Base-by-base conservation (phyloP, 805 yeast species). In the Schizosaccharomyces octosporus region DNA sequence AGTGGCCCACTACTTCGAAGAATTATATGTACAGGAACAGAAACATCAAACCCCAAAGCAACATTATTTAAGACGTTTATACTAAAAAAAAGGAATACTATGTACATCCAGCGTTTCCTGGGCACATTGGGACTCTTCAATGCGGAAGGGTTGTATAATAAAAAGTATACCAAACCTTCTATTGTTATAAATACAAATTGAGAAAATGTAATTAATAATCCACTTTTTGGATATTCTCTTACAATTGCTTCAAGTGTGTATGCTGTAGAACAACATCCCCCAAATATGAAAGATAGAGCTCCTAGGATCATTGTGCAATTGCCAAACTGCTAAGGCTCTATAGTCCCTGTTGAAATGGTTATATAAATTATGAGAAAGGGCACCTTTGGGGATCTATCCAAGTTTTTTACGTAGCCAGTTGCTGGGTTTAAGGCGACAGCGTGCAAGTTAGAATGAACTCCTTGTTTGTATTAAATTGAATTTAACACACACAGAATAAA, bases 231-330 rank as follows among this genome's bases (percentile, higher is more conserved):
- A 29, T 63, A 64, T 15, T 64, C 65, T 29, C 69, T 67, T 1
- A 83, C 69, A 19, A 84, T 71, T 31, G 74, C 68, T 68, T 85
- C 93, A 60, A 84, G 70, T 0, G 84, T 75, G 63, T 79, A 72
- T 36, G 82, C 88, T 68, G 83, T 85, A 41, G 81, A 72, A 68
- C 93, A 85, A 68, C 93, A 84, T 3, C 89, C 87, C 0, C 85
- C 84, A 66, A 83, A 81, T 13, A 83, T 79, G 41, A 79, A 71
- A 11, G 66, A 62, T 5, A 71, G 61, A 32, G 69, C 65, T 13
- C 41, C 41, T 17, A 36, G 11, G 11, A 36, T 36, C 41, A 32
- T 65, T 51, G 9, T 65, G 51, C 64, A 66, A 65, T 27, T 69
- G 69, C 24, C 64, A 19, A 27, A 62, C n/a, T 17, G 6, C 2